phyloP scores from a whole-genome alignment of 495 filamentous ascomycete genomes.

The Cercophora newfieldiana region DNA sequence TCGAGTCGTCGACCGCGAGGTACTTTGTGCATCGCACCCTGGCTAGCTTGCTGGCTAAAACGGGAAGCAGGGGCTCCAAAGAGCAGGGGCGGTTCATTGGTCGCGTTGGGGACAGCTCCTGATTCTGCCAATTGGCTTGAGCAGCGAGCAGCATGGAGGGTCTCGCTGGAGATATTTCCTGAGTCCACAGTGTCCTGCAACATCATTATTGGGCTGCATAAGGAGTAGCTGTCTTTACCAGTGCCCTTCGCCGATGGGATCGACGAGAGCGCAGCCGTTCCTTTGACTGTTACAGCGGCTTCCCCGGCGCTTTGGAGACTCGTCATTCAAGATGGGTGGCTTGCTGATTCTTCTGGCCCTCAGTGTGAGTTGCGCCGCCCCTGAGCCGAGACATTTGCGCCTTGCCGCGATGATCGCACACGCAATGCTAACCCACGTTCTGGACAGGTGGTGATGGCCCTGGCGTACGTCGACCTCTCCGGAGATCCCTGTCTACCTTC shows the following conservation, averaged over 20 bases:
- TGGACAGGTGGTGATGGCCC: constrained; percentile 76
- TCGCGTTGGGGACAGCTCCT: background rate
- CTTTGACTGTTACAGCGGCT: background rate
- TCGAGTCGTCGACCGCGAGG: background rate
- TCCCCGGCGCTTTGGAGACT: background rate
- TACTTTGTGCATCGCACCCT: background rate
- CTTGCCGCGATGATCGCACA: constrained; percentile 1
- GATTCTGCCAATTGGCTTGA: constrained; percentile 15
- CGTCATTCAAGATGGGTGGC: constrained; percentile 60
- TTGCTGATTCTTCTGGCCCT: constrained; percentile 82
- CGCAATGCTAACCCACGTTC: constrained; percentile 22
- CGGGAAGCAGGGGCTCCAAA: background rate
- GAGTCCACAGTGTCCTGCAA: constrained; percentile 10
- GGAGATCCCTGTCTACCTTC: background rate
- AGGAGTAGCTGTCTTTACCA: background rate
- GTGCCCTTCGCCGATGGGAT: constrained; percentile 13
- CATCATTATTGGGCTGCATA: background rate
- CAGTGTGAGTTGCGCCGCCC: constrained; percentile 44
- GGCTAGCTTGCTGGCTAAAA: background rate
- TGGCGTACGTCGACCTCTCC: constrained; percentile 65
- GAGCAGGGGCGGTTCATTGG: background rate
- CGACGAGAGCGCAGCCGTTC: background rate
- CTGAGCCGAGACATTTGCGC: background rate
- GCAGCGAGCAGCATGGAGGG: background rate
- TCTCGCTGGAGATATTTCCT: constrained; percentile 10